phyloP scores from a whole-genome alignment of 148 eudicot species.

The Spergularia bocconei region DNA sequence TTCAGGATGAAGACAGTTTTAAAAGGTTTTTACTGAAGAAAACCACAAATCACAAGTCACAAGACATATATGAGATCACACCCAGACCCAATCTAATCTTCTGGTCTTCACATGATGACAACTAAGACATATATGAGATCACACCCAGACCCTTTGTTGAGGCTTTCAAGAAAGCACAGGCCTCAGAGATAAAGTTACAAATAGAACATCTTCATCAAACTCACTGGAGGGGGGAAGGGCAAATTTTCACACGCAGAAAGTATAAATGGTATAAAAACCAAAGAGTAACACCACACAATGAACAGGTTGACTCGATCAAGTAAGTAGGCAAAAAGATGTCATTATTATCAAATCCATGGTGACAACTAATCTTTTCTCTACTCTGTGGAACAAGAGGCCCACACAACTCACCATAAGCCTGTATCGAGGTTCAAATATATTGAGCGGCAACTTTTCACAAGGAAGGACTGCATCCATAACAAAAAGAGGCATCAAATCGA shows the following conservation, averaged over 20 bases:
- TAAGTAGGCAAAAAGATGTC: neutral
- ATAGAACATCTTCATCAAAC: neutral
- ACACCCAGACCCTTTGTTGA: neutral
- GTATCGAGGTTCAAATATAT: conserved; percentile 98
- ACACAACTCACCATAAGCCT: conserved; percentile 86
- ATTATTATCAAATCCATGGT: neutral
- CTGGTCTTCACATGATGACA: neutral
- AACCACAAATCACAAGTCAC: neutral
- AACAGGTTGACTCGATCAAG: conserved; percentile 1
- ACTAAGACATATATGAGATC: too few species aligned
- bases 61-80: too few species aligned
- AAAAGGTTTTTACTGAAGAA: too few species aligned
- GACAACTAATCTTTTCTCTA: neutral
- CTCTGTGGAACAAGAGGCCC: neutral
- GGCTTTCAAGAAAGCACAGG: neutral
- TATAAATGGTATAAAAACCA: neutral
- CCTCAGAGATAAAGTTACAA: neutral
- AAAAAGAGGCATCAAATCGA: conserved; percentile 90
- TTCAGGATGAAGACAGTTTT: neutral
- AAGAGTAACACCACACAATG: neutral
- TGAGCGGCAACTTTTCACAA: conserved; percentile 79
- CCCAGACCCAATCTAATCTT: neutral
- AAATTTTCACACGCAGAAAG: neutral
- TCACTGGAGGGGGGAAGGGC: neutral
- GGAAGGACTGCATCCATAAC: conserved; percentile 97